Evolutionary conservation across 805 yeast genomes (phyloP).

Genomic region (Schwanniomyces polymorphus): DNA sequence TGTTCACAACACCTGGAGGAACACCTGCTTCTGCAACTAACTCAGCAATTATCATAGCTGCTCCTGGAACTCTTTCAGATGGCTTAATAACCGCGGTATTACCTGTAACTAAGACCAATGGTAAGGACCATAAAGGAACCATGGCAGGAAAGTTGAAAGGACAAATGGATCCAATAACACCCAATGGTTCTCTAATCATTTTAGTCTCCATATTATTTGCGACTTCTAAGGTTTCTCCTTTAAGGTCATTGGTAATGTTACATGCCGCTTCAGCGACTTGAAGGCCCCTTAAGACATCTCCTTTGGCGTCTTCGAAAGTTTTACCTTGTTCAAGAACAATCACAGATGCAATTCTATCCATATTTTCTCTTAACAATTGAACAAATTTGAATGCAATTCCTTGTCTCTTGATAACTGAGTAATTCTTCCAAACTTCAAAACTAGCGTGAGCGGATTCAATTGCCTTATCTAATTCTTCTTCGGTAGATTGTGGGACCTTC

Average conservation of each 20-base stretch:
- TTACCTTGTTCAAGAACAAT: slow-evolving; percentile 60
- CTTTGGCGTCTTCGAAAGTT: slow-evolving; percentile 71
- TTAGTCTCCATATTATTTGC: slow-evolving; percentile 75
- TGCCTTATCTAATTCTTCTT: slow-evolving; percentile 62
- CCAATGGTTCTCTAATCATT: slow-evolving; percentile 73
- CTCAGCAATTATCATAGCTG: slow-evolving; percentile 72
- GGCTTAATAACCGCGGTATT: slow-evolving; percentile 65
- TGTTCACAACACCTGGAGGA: slow-evolving; percentile 71
- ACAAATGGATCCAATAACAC: slow-evolving; percentile 74
- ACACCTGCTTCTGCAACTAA: slow-evolving; percentile 71
- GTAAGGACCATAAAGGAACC: slow-evolving; percentile 73
- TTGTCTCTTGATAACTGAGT: slow-evolving; percentile 64
- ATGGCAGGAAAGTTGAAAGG: slow-evolving; percentile 86
- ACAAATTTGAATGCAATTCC: slow-evolving; percentile 71
- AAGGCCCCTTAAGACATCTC: slow-evolving; percentile 71
- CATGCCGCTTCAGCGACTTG: slow-evolving; percentile 81
- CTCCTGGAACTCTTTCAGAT: slow-evolving; percentile 79
- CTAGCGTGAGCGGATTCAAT: slow-evolving; percentile 64
- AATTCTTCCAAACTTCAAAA: slow-evolving; percentile 57
- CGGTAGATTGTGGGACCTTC: slow-evolving; percentile 71
- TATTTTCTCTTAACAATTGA: slow-evolving; percentile 59
- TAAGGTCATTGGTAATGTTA: slow-evolving; percentile 60
- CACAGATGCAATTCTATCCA: slow-evolving; percentile 65
- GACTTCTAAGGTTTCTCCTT: slow-evolving; percentile 65
- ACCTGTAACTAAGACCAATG: slow-evolving; percentile 66